Percentiles rank a stretch among this genome's conserved stretches.
These are phyloP conservation scores for Pichia deserticola DNA, from an alignment of 805 yeast species.

Conservation along the genomic window DNA sequence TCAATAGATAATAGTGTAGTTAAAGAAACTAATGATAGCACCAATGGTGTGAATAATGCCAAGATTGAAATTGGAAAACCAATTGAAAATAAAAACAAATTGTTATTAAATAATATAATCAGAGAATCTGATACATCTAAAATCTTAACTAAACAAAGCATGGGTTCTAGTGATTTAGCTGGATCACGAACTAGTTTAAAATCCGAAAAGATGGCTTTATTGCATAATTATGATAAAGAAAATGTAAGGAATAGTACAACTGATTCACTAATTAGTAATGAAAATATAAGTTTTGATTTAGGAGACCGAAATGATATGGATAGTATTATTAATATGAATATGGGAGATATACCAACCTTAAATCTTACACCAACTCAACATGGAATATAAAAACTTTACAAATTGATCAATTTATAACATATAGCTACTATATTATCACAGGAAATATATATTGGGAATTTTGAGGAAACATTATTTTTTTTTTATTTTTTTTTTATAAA, in stretches of 20 bases:
- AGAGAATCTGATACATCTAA: background rate
- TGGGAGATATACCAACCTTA: conserved; percentile 10
- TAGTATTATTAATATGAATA: conserved; percentile 14
- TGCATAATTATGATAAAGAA: conserved; percentile 16
- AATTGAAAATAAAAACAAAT: too few relatives aligned
- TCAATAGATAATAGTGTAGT: background rate
- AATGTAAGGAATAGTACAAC: background rate
- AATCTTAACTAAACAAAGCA: background rate
- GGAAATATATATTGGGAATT: too few relatives aligned
- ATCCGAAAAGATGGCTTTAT: conserved; percentile 19
- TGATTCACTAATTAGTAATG: conserved; percentile 1
- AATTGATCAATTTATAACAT: too few relatives aligned
- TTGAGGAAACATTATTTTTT: too few relatives aligned
- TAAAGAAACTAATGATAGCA: background rate
- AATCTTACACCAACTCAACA: conserved; percentile 9
- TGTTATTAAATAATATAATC: too few relatives aligned
- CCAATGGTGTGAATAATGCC: background rate
- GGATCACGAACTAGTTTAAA: conserved; percentile 17
- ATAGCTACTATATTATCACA: too few relatives aligned
- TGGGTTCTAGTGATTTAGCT: background rate
- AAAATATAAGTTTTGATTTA: conserved; percentile 1
- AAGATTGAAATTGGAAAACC: too few relatives aligned
- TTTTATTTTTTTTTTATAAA: too few relatives aligned
- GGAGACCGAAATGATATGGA: conserved; percentile 8
- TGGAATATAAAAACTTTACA: background rate